phyloP scores from a whole-genome alignment of 2,329 filamentous ascomycete species.

The Penicillium sp. region DNA sequence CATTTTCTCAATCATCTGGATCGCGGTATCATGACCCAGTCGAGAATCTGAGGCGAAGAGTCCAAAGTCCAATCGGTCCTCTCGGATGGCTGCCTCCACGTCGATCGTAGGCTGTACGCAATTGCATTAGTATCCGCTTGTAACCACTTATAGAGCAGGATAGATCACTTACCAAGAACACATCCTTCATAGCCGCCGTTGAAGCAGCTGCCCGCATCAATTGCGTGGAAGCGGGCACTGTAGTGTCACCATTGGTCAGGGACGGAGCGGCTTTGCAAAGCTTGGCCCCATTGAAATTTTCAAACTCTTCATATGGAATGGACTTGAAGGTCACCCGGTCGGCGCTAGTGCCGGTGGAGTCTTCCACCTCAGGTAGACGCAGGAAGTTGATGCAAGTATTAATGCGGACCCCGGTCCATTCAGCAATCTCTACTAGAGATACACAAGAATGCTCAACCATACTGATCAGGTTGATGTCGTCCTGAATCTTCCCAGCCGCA shows the following conservation, averaged over 20 bases:
- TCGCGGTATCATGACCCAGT: conserved; percentile 12
- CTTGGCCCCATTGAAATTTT: conserved; percentile 1
- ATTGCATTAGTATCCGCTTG: conserved; percentile 14
- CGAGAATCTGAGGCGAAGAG: conserved; percentile 19
- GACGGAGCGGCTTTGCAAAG: background rate
- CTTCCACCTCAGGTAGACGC: conserved; percentile 48
- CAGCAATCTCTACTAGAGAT: conserved; percentile 68
- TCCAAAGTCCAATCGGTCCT: conserved; percentile 22
- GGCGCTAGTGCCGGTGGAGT: conserved; percentile 3
- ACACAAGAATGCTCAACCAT: conserved; percentile 56
- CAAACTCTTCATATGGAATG: conserved; percentile 15
- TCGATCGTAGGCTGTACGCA: conserved; percentile 26
- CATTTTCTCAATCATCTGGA: conserved; percentile 15
- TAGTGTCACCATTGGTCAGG: conserved; percentile 13
- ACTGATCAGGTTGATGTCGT: conserved; percentile 65
- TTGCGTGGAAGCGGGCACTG: conserved; percentile 7
- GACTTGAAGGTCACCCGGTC: conserved; percentile 8
- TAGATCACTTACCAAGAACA: conserved; percentile 22
- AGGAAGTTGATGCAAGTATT: conserved; percentile 83
- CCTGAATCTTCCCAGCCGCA: conserved; percentile 64
- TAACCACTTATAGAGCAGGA: conserved; percentile 1
- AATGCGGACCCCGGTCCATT: conserved; percentile 72
- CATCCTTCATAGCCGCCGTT: conserved; percentile 8
- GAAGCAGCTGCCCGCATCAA: conserved; percentile 1
- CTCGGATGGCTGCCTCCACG: conserved; percentile 24